These are phyloP conservation scores for Entamoeba nuttalli DNA, from an alignment of 208 protist genomes.

Conservation along the genomic window DNA sequence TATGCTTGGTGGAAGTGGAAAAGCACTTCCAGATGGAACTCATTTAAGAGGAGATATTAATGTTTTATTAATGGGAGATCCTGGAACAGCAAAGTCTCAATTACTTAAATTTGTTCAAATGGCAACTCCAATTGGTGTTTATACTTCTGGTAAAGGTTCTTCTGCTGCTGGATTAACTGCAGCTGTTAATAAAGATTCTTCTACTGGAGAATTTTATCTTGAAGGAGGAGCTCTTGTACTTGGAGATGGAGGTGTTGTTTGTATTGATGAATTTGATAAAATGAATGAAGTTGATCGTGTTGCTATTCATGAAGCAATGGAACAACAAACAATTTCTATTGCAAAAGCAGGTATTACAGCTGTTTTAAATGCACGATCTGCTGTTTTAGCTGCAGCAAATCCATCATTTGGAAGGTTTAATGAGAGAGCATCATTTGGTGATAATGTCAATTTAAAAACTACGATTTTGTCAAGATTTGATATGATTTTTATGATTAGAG, in stretches of 20 bases:
- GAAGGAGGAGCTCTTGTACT: slow-evolving; percentile 99
- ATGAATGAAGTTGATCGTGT: slow-evolving; percentile 88
- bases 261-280: slow-evolving; percentile 99
- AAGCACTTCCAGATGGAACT: slow-evolving; percentile 76
- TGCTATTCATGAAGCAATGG: slow-evolving; percentile 99
- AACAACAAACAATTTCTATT: slow-evolving; percentile 55
- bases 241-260: slow-evolving; percentile 96
- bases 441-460: slow-evolving; percentile 74
- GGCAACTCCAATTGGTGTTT: slow-evolving; percentile 85
- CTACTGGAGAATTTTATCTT: slow-evolving; percentile 80
- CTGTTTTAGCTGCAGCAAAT: slow-evolving; percentile 97
- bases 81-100: slow-evolving; percentile 93
- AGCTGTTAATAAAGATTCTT: slow-evolving; percentile 41
- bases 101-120: slow-evolving; percentile 93
- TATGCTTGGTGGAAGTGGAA: slow-evolving; percentile 89
- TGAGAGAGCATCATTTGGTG: slow-evolving; percentile 43
- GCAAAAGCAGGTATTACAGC: slow-evolving; percentile 92
- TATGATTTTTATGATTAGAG: slow-evolving; percentile 68
- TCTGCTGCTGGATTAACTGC: slow-evolving; percentile 52
- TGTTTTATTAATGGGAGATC: slow-evolving; percentile 94
- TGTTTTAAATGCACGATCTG: slow-evolving; percentile 91
- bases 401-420: slow-evolving; percentile 69
- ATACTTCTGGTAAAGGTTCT: slow-evolving; percentile 94
- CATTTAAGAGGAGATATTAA: slow-evolving; percentile 94
- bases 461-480: slow-evolving; percentile 90